Percentiles rank a stretch among this genome's conserved stretches.
These are phyloP conservation scores for Vigna nakashimae DNA, from an alignment of 306 rosid genomes.

Conservation along the genomic window DNA sequence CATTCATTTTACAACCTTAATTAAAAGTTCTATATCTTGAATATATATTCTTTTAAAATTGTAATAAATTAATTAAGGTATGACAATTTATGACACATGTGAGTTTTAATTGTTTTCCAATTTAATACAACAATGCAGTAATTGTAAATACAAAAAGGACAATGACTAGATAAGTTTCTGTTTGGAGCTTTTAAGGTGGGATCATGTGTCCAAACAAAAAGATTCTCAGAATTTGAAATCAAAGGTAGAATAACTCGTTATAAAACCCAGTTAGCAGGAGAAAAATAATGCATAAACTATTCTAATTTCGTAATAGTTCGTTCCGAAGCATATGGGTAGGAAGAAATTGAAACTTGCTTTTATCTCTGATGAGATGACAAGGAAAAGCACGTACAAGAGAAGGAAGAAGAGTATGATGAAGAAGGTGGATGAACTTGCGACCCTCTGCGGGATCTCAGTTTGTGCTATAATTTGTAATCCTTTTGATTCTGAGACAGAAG, in stretches of 20 bases:
- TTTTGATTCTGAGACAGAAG: too few species aligned
- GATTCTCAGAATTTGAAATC: not conserved
- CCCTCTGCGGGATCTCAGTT: constrained; percentile 30
- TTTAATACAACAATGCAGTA: not conserved
- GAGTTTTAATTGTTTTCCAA: too few species aligned
- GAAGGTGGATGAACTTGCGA: constrained; percentile 58
- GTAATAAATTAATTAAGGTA: too few species aligned
- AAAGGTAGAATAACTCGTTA: not conserved
- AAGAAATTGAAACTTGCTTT: constrained; percentile 60
- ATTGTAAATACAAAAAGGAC: not conserved
- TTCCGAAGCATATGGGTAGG: constrained; percentile 57
- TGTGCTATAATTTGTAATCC: too few species aligned
- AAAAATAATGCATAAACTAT: not conserved
- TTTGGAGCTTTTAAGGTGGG: too few species aligned
- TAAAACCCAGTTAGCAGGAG: not conserved
- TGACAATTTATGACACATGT: too few species aligned
- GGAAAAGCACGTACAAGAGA: constrained; percentile 67
- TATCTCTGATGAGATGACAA: constrained; percentile 45
- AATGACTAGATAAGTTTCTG: not conserved
- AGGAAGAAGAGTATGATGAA: constrained; percentile 67
- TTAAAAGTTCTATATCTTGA: too few species aligned
- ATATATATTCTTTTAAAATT: too few species aligned
- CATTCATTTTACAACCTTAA: too few species aligned
- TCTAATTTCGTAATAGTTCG: not conserved
- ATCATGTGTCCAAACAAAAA: too few species aligned